phyloP scores from a whole-genome alignment of 768 basidiomycete species.

The Leccinum ochraceum region DNA sequence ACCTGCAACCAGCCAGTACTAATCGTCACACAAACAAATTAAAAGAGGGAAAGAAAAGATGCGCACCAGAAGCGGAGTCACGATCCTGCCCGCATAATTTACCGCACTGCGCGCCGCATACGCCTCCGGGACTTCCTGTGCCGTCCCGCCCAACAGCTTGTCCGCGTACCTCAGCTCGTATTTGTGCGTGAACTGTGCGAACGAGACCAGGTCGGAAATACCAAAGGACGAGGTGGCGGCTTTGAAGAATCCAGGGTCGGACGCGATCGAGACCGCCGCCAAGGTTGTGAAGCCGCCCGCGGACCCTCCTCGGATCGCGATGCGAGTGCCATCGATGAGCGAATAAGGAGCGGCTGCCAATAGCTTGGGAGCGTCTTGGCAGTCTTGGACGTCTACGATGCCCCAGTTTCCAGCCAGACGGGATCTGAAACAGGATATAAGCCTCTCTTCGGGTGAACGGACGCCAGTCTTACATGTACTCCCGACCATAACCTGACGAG shows the following conservation, averaged over 20 bases:
- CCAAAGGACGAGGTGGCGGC: conserved; percentile 70
- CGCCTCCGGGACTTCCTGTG: conserved; percentile 52
- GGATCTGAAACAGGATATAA: conserved; percentile 33
- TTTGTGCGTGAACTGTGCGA: conserved; percentile 71
- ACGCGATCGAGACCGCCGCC: conserved; percentile 43
- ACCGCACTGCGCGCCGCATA: conserved; percentile 65
- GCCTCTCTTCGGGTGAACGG: background rate
- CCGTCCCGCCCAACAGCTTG: conserved; percentile 66
- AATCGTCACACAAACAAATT: background rate
- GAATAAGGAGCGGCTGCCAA: conserved; percentile 48
- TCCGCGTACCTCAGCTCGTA: conserved; percentile 61
- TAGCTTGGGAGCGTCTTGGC: conserved; percentile 50
- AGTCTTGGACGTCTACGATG: conserved; percentile 69
- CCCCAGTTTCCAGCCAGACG: conserved; percentile 71
- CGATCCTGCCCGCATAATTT: conserved; percentile 60
- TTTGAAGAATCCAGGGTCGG: conserved; percentile 48
- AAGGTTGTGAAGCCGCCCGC: conserved; percentile 76
- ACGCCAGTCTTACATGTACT: conserved; percentile 47
- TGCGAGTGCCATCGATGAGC: conserved; percentile 63
- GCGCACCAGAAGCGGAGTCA: conserved; percentile 61
- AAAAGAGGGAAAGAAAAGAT: background rate
- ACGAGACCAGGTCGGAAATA: conserved; percentile 57
- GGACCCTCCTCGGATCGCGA: conserved; percentile 70
- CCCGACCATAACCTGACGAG: conserved; percentile 70
- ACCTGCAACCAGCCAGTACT: conserved; percentile 41